A percentile compares a stretch with the other conserved stretches of the same genome.
These are phyloP conservation scores for Leccinum subgranulosum DNA, from an alignment of 768 basidiomycete species.

Conservation along the genomic window DNA sequence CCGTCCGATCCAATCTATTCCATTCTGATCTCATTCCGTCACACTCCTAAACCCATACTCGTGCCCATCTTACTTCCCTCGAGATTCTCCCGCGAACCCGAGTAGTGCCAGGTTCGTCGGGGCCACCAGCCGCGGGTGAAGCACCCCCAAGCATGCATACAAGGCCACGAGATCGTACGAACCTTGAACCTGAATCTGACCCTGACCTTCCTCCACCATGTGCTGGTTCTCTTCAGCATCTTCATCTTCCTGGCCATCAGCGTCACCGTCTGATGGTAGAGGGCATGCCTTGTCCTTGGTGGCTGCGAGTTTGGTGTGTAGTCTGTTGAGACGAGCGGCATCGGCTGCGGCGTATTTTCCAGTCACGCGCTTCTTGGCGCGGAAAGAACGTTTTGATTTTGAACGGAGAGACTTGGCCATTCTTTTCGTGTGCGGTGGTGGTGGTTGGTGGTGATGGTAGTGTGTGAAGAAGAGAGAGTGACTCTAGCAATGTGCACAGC, in stretches of 20 bases:
- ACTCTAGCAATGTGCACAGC: slow-evolving; percentile 5
- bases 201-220: slow-evolving; percentile 25
- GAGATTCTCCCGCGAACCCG: neutral
- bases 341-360: slow-evolving; percentile 76
- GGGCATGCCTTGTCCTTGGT: slow-evolving; percentile 39
- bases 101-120: slow-evolving; percentile 37
- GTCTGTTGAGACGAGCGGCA: slow-evolving; percentile 71
- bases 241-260: neutral
- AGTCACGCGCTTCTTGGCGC: slow-evolving; percentile 70
- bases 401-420: slow-evolving; percentile 84
- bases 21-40: neutral
- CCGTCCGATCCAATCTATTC: neutral
- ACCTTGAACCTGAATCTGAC: slow-evolving; percentile 44
- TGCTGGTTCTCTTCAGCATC: slow-evolving; percentile 25
- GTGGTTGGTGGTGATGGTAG: neutral
- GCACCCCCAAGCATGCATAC: slow-evolving; percentile 49
- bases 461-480: neutral
- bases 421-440: neutral
- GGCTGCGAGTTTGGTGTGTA: slow-evolving; percentile 63
- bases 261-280: neutral
- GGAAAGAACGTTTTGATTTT: slow-evolving; percentile 76
- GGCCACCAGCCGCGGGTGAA: slow-evolving; percentile 47
- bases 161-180: slow-evolving; percentile 39
- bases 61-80: neutral
- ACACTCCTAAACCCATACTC: neutral